phyloP scores from a whole-genome alignment of 768 basidiomycete genomes.

The Gloeophyllum trabeum region DNA sequence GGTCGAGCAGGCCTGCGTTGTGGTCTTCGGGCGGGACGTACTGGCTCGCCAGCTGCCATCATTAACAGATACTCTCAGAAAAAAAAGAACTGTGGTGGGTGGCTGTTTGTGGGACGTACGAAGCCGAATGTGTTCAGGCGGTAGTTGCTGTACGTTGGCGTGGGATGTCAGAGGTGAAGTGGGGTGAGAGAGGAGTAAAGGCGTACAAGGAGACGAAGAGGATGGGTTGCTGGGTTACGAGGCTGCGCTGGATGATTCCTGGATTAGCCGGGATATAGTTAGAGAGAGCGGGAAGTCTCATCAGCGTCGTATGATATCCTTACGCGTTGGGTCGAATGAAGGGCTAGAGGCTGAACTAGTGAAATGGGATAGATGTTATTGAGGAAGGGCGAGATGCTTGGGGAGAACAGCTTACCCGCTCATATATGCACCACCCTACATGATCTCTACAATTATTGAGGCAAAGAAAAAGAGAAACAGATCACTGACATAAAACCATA shows the following conservation, averaged over 20 bases:
- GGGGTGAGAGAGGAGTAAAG: background rate
- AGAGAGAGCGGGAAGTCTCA: too few species aligned
- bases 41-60: conserved; percentile 30
- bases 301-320: too few species aligned
- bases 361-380: conserved; percentile 10
- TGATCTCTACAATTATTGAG: conserved; percentile 5
- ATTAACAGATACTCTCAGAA: too few species aligned
- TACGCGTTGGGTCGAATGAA: conserved; percentile 35
- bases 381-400: conserved; percentile 23
- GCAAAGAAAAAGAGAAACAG: background rate
- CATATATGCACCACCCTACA: conserved; percentile 39
- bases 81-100: too few species aligned
- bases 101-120: too few species aligned
- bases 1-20: conserved; percentile 22
- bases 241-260: conserved; percentile 41
- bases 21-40: conserved; percentile 33
- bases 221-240: conserved; percentile 35
- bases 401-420: too few species aligned
- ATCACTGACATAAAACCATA: conserved; percentile 22
- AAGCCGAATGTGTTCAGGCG: conserved; percentile 50
- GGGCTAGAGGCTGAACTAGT: conserved; percentile 31
- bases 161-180: background rate
- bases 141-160: conserved; percentile 30
- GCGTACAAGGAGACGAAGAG: conserved; percentile 42
- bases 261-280: too few species aligned